phyloP scores from a whole-genome alignment of 208 protist species.

The Blastocrithidia nonstop region DNA sequence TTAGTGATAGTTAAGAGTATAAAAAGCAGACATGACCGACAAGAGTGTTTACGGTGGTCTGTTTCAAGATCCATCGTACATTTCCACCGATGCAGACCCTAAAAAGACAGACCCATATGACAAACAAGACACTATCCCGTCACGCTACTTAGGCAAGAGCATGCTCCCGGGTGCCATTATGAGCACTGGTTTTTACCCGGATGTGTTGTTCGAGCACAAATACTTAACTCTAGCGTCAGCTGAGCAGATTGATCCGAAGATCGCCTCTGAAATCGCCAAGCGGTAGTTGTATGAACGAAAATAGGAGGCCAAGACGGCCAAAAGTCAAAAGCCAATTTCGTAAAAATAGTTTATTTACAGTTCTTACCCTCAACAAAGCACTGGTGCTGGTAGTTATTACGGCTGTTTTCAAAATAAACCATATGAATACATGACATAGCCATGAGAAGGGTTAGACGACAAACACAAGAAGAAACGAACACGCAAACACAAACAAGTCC shows the following conservation, averaged over 20 bases:
- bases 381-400: conserved; percentile 70
- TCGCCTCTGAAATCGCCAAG: conserved; percentile 28
- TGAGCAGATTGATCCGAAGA: conserved; percentile 60
- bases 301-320: conserved; percentile 8
- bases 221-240: conserved; percentile 62
- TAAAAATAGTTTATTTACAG: conserved; percentile 41
- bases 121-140: conserved; percentile 67
- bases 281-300: conserved; percentile 9
- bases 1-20: no score
- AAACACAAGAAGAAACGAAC: conserved; percentile 18
- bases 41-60: conserved; percentile 73
- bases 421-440: conserved; percentile 62
- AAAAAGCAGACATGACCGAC: no score
- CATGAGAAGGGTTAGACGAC: conserved; percentile 22
- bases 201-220: conserved; percentile 54
- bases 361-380: conserved; percentile 53
- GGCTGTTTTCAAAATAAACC: conserved; percentile 66
- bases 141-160: conserved; percentile 62
- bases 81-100: conserved; percentile 47
- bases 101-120: conserved; percentile 67
- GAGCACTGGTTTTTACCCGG: conserved; percentile 20
- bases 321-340: conserved; percentile 7
- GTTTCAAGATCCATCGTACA: conserved; percentile 67
- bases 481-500: background rate
- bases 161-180: conserved; percentile 24